These are phyloP conservation scores for Ceratocystiopsis brevicomis DNA, from an alignment of 2,329 filamentous ascomycete genomes.

Conservation along the genomic window DNA sequence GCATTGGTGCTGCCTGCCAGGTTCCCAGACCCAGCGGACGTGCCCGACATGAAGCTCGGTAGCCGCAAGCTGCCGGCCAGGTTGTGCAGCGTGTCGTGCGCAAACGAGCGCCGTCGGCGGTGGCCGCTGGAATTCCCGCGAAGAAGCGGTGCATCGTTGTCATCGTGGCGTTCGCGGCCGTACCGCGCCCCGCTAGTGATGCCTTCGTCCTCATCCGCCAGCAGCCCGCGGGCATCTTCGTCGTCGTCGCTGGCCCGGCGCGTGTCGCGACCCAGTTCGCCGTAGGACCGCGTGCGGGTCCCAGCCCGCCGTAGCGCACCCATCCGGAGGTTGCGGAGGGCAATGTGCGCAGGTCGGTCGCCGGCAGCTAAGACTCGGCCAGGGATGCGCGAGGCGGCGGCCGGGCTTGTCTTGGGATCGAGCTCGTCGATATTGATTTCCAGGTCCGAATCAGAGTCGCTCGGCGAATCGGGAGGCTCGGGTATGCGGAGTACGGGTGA, in stretches of 20 bases:
- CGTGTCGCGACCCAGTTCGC: conserved; percentile 37
- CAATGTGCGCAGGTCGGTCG: conserved; percentile 38
- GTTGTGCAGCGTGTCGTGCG: conserved; percentile 22
- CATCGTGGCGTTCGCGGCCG: conserved; percentile 42
- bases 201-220: conserved; percentile 19
- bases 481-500: conserved; percentile 31
- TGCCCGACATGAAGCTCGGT: conserved; percentile 45
- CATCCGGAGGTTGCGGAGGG: conserved; percentile 52
- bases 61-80: conserved; percentile 37
- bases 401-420: conserved; percentile 33
- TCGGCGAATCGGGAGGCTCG: conserved; percentile 44
- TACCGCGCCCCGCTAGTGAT: conserved; percentile 22
- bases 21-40: conserved; percentile 8
- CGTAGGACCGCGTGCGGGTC: conserved; percentile 37
- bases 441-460: conserved; percentile 56
- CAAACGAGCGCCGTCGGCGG: conserved; percentile 19
- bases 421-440: conserved; percentile 66
- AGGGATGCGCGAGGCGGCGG: conserved; percentile 12
- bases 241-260: conserved; percentile 31
- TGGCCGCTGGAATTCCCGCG: conserved; percentile 12
- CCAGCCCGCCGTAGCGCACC: conserved; percentile 37
- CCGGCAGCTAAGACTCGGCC: background rate
- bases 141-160: conserved; percentile 44
- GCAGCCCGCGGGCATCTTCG: conserved; percentile 25
- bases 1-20: conserved; percentile 15